Conservation (phyloP, 106 monocot species). For the Iris macrosiphon region DNA sequence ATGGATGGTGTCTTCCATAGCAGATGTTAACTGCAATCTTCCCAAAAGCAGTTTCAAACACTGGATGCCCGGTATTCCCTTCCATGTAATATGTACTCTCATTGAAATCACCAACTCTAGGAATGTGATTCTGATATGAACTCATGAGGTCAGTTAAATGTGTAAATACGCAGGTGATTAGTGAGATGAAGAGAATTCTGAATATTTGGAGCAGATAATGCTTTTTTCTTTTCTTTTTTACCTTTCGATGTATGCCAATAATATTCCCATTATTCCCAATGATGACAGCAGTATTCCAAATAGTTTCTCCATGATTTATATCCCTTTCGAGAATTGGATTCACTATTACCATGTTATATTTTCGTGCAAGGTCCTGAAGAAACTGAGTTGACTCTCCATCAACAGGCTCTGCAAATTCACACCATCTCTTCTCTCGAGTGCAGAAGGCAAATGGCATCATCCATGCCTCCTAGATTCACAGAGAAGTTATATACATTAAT, state of each 20-base stretch:
- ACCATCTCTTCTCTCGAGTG: slow-evolving; percentile 84
- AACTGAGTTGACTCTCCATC: slow-evolving; percentile 71
- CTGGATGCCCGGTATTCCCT: slow-evolving; percentile 85
- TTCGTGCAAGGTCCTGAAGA: slow-evolving; percentile 66
- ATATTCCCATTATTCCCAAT: slow-evolving; percentile 89
- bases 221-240: too few species aligned
- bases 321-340: slow-evolving; percentile 84
- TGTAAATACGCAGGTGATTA: background rate
- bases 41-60: slow-evolving; percentile 80
- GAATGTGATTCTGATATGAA: slow-evolving; percentile 74
- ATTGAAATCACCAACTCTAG: slow-evolving; percentile 89
- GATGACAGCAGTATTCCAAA: slow-evolving; percentile 88
- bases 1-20: slow-evolving; percentile 86
- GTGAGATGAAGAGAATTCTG: too few species aligned
- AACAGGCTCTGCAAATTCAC: slow-evolving; percentile 78
- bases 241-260: slow-evolving; percentile 84
- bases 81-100: slow-evolving; percentile 93
- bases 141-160: background rate
- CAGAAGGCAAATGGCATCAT: slow-evolving; percentile 95
- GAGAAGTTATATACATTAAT: background rate
- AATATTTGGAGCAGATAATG: too few species aligned
- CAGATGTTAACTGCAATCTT: slow-evolving; percentile 87
- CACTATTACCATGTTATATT: slow-evolving; percentile 88
- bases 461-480: slow-evolving; percentile 69
- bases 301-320: slow-evolving; percentile 65